Evolutionary conservation across 2,329 filamentous ascomycete genomes (phyloP).

Genomic region (Aspergillus sp.): DNA sequence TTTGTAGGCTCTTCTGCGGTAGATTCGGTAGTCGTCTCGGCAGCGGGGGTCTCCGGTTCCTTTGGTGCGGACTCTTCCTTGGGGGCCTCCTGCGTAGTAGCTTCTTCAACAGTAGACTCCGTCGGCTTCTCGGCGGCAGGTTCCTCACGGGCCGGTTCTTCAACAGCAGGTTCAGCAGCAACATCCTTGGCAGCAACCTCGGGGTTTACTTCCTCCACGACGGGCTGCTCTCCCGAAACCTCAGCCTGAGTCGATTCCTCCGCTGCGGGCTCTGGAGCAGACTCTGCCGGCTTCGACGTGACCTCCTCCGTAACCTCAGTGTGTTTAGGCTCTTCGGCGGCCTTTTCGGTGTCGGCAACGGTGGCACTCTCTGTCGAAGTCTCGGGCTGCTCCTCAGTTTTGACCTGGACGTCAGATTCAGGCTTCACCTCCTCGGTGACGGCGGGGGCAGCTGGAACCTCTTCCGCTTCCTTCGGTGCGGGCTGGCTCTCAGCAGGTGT

Average conservation of each 20-base stretch:
- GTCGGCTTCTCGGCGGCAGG: conserved; percentile 5
- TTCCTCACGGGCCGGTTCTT: conserved; percentile 5
- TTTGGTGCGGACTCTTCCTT: neutral
- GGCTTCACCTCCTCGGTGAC: neutral
- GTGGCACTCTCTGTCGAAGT: neutral
- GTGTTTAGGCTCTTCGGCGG: conserved; percentile 7
- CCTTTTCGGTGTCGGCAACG: neutral
- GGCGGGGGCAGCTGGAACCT: neutral
- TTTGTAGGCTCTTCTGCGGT: neutral
- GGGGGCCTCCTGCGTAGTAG: conserved; percentile 1
- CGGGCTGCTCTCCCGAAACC: neutral
- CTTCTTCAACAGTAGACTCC: conserved; percentile 12
- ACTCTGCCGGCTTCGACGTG: conserved; percentile 8
- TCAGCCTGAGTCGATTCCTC: neutral
- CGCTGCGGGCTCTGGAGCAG: conserved; percentile 9
- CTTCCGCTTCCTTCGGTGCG: conserved; percentile 1
- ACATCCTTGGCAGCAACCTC: neutral
- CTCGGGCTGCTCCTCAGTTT: conserved; percentile 1
- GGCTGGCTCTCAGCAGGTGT: conserved; percentile 5
- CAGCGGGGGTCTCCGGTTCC: neutral
- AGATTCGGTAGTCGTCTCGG: neutral
- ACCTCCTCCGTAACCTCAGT: conserved; percentile 9
- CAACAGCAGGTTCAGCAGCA: conserved; percentile 8
- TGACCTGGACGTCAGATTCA: neutral
- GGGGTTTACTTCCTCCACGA: neutral